Evolutionary conservation across 768 basidiomycete genomes (phyloP).

Genomic region (Austroboletus eburneus): DNA sequence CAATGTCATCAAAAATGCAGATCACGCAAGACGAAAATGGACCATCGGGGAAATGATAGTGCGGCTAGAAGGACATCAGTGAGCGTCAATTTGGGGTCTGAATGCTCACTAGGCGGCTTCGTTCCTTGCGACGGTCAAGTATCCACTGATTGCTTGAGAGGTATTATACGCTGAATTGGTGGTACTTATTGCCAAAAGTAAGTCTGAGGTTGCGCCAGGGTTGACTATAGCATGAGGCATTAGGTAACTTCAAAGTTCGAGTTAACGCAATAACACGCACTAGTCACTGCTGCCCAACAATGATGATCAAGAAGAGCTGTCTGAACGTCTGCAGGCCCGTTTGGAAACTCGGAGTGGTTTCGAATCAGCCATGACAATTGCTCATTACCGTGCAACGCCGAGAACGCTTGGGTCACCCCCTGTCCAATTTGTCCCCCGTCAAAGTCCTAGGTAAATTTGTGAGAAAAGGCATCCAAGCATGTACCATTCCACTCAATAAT

Average conservation of each 20-base stretch:
- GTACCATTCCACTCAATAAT: no score
- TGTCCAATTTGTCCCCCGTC: constrained; percentile 53
- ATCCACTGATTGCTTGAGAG: constrained; percentile 45
- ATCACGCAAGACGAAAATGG: background rate
- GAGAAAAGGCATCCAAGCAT: no score
- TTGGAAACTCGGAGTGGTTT: constrained; percentile 41
- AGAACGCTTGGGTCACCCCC: constrained; percentile 38
- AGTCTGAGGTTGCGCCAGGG: constrained; percentile 34
- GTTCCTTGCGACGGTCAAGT: constrained; percentile 47
- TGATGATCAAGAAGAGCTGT: constrained; percentile 44
- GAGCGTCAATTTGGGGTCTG: background rate
- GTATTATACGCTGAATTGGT: constrained; percentile 46
- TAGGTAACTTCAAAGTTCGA: background rate
- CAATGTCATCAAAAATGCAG: background rate
- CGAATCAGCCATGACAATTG: constrained; percentile 46
- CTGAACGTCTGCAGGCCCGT: constrained; percentile 41
- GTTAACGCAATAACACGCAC: constrained; percentile 34
- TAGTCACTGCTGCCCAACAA: constrained; percentile 51
- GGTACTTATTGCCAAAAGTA: constrained; percentile 34
- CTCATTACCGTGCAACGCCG: constrained; percentile 23
- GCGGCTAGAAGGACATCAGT: constrained; percentile 18
- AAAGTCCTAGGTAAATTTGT: no score
- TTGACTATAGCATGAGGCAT: constrained; percentile 33
- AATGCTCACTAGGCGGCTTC: constrained; percentile 54
- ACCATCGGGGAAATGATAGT: constrained; percentile 12